Percentiles rank a stretch among this genome's conserved stretches.
Evolutionary conservation across 805 yeast genomes (phyloP).

Genomic region (Danielia oregonensis): DNA sequence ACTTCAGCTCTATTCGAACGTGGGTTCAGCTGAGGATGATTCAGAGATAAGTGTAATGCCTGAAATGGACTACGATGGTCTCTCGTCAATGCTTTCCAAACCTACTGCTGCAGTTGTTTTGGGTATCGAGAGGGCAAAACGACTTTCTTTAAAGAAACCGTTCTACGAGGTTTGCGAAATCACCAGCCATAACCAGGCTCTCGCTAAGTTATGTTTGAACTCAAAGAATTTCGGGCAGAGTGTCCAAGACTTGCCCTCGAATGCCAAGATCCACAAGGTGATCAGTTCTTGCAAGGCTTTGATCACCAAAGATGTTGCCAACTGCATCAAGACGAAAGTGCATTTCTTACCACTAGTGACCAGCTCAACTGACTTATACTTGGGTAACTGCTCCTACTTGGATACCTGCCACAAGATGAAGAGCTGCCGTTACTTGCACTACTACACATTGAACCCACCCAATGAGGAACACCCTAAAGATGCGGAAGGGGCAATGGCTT

Average conservation of each 20-base stretch:
- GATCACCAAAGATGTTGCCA: slow-evolving; percentile 10
- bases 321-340: slow-evolving; percentile 19
- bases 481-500: slow-evolving; percentile 9
- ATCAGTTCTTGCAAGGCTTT: slow-evolving; percentile 11
- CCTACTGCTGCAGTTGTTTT: slow-evolving; percentile 40
- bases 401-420: slow-evolving; percentile 90
- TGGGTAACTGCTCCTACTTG: slow-evolving; percentile 91
- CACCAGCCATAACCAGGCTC: slow-evolving; percentile 24
- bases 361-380: slow-evolving; percentile 57
- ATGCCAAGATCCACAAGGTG: slow-evolving; percentile 13
- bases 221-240: slow-evolving; percentile 13
- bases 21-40: no score
- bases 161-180: slow-evolving; percentile 52
- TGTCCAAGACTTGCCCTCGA: slow-evolving; percentile 13
- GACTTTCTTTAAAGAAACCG: slow-evolving; percentile 37
- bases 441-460: slow-evolving; percentile 48
- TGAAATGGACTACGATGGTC: no score
- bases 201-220: slow-evolving; percentile 17
- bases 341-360: slow-evolving; percentile 24
- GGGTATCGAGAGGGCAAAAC: slow-evolving; percentile 35
- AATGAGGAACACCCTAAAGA: slow-evolving; percentile 2
- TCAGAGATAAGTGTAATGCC: no score
- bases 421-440: slow-evolving; percentile 79
- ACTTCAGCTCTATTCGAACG: background rate
- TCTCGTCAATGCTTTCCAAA: slow-evolving; percentile 21